Conservation (phyloP, 2,329 filamentous ascomycete species). For the Colletotrichum falcatum region DNA sequence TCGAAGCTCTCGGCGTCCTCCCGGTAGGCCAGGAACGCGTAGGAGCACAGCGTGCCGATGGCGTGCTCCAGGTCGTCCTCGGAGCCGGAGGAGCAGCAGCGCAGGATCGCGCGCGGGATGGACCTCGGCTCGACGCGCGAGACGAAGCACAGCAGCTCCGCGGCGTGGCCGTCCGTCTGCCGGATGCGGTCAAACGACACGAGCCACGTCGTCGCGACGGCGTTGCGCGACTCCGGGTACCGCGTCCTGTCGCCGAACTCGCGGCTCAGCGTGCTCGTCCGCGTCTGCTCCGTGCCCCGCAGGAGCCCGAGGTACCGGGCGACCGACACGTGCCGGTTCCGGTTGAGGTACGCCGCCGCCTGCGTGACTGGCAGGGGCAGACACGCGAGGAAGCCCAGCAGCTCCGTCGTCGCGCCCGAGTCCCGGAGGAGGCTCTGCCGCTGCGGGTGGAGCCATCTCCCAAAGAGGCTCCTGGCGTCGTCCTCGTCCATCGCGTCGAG, state of each 20-base stretch:
- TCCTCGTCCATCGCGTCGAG: slow-evolving; percentile 47
- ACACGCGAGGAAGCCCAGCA: slow-evolving; percentile 50
- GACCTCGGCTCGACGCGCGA: slow-evolving; percentile 52
- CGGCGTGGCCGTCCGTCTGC: slow-evolving; percentile 46
- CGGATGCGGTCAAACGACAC: slow-evolving; percentile 56
- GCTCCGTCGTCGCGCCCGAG: slow-evolving; percentile 28
- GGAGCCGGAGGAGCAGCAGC: slow-evolving; percentile 27
- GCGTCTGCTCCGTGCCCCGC: slow-evolving; percentile 44
- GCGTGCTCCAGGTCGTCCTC: slow-evolving; percentile 41
- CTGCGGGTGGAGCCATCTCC: slow-evolving; percentile 44
- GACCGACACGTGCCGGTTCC: slow-evolving; percentile 42
- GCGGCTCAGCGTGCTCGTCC: slow-evolving; percentile 47
- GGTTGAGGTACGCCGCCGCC: slow-evolving; percentile 54
- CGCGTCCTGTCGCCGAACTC: slow-evolving; percentile 50
- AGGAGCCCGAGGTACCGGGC: slow-evolving; percentile 49
- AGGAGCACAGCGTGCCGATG: slow-evolving; percentile 46
- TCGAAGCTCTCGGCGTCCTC: slow-evolving; percentile 43
- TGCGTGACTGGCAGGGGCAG: slow-evolving; percentile 57
- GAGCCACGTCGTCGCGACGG: slow-evolving; percentile 51
- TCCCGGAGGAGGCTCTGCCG: slow-evolving; percentile 40
- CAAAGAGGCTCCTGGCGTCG: slow-evolving; percentile 47
- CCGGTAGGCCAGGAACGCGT: slow-evolving; percentile 44
- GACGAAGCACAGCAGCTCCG: slow-evolving; percentile 52
- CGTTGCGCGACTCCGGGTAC: slow-evolving; percentile 47
- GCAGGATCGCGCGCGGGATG: slow-evolving; percentile 51